Percentiles rank a stretch among this genome's conserved stretches.
Evolutionary conservation across 2,329 filamentous ascomycete species (phyloP).

Genomic region (Penicillium concentricum): DNA sequence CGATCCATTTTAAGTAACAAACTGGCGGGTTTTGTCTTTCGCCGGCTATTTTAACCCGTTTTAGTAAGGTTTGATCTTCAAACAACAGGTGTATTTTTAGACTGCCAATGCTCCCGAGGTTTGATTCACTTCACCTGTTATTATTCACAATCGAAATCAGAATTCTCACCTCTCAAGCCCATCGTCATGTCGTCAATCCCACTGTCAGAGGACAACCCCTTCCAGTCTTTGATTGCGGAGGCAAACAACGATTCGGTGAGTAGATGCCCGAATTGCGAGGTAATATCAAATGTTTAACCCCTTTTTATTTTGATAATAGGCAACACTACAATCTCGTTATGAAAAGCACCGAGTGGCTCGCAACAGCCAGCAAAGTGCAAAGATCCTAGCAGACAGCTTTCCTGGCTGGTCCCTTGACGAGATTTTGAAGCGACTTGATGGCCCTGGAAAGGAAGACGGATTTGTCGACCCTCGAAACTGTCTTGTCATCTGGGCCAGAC

Average conservation of each 20-base stretch:
- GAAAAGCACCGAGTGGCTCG: constrained; percentile 67
- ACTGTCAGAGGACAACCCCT: constrained; percentile 20
- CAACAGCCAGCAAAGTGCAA: constrained; percentile 71
- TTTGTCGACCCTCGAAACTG: constrained; percentile 75
- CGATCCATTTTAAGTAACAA: too few species aligned
- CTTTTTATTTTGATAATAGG: constrained; percentile 3
- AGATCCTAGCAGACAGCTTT: constrained; percentile 65
- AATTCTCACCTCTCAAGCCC: not conserved
- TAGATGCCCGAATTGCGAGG: not conserved
- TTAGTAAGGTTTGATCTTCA: not conserved
- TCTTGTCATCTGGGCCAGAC: constrained; percentile 82
- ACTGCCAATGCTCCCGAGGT: not conserved
- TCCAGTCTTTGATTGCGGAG: constrained; percentile 16
- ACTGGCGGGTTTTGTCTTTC: not conserved
- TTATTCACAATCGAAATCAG: not conserved
- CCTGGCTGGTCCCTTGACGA: constrained; percentile 70
- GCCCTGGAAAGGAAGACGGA: constrained; percentile 63
- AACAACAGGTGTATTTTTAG: not conserved
- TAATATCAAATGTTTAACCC: not conserved
- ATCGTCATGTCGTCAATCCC: not conserved
- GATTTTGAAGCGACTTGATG: constrained; percentile 66
- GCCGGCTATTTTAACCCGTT: not conserved
- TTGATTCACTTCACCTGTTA: not conserved
- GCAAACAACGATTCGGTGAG: constrained; percentile 14
- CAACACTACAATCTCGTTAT: constrained; percentile 68